A percentile compares a stretch with the other conserved stretches of the same genome.
Conservation (phyloP, 108 stramenopile genomes). For the Ochromonas danica region DNA sequence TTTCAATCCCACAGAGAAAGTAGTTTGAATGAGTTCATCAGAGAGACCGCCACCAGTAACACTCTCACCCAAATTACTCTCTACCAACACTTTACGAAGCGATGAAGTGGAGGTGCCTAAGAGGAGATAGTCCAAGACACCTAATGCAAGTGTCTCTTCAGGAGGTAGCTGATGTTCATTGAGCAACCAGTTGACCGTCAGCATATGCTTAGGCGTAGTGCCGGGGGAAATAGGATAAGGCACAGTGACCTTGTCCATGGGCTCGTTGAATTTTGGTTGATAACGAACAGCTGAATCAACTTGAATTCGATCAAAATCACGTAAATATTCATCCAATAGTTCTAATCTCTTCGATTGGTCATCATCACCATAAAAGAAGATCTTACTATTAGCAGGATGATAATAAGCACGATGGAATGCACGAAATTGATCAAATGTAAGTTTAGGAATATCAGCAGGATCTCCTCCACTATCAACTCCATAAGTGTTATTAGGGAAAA, state of each 20-base stretch:
- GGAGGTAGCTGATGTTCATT: slow-evolving; percentile 77
- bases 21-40: slow-evolving; percentile 85
- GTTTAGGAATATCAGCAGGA: slow-evolving; percentile 84
- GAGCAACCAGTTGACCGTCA: slow-evolving; percentile 87
- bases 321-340: slow-evolving; percentile 82
- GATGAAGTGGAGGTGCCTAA: slow-evolving; percentile 85
- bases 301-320: slow-evolving; percentile 67
- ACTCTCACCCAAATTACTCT: slow-evolving; percentile 78
- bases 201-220: slow-evolving; percentile 53
- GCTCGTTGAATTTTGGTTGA: slow-evolving; percentile 64
- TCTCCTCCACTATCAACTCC: slow-evolving; percentile 92
- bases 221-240: slow-evolving; percentile 1
- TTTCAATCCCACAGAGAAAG: slow-evolving; percentile 86
- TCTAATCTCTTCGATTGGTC: slow-evolving; percentile 77
- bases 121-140: slow-evolving; percentile 82
- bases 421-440: slow-evolving; percentile 87
- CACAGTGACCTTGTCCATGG: slow-evolving; percentile 30
- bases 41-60: slow-evolving; percentile 88
- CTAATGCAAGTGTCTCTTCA: slow-evolving; percentile 74
- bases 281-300: slow-evolving; percentile 68
- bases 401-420: slow-evolving; percentile 87
- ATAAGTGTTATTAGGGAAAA: slow-evolving; percentile 94
- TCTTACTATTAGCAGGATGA: slow-evolving; percentile 89
- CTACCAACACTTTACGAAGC: slow-evolving; percentile 81
- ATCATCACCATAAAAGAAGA: slow-evolving; percentile 96